Evolutionary conservation across 2,329 filamentous ascomycete species (phyloP).

Genomic region (Arthrinium puccinioides): DNA sequence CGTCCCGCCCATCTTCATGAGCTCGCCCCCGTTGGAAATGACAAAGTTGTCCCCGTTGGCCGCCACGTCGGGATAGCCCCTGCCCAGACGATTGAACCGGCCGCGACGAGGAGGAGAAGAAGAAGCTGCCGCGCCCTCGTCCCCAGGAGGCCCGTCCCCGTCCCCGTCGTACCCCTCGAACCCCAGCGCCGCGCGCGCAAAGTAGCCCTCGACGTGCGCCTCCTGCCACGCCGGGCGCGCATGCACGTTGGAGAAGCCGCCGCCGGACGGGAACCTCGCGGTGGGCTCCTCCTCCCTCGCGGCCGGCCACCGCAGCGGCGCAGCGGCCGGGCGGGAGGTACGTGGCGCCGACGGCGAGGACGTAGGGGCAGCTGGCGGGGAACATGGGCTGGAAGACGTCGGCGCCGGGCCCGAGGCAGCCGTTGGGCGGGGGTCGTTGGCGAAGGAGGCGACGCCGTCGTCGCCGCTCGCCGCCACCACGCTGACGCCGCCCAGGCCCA

Average conservation of each 20-base stretch:
- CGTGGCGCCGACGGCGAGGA: slow-evolving; percentile 36
- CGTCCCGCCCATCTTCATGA: slow-evolving; percentile 38
- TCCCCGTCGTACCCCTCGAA: slow-evolving; percentile 23
- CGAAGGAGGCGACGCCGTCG: slow-evolving; percentile 33
- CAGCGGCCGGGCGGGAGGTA: slow-evolving; percentile 10
- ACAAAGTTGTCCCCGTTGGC: slow-evolving; percentile 31
- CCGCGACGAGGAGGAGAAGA: no score
- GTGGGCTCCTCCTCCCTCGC: slow-evolving; percentile 8
- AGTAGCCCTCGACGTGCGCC: slow-evolving; percentile 15
- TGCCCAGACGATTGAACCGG: slow-evolving; percentile 33
- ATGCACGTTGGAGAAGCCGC: slow-evolving; percentile 27
- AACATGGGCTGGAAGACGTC: slow-evolving; percentile 42
- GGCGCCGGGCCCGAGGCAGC: slow-evolving; percentile 28
- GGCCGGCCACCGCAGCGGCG: not conserved
- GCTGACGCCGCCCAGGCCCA: slow-evolving; percentile 41
- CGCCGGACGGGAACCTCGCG: slow-evolving; percentile 18
- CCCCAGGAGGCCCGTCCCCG: no score
- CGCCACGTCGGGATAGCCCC: slow-evolving; percentile 41
- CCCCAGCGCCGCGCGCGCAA: slow-evolving; percentile 14
- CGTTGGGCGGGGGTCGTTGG: slow-evolving; percentile 13
- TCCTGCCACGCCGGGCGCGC: slow-evolving; percentile 20
- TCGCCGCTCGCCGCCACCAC: slow-evolving; percentile 42
- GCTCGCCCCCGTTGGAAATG: slow-evolving; percentile 23
- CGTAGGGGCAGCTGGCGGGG: slow-evolving; percentile 40
- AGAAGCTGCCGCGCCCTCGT: no score